Evolutionary conservation across 495 filamentous ascomycete genomes (phyloP), one percentile per base, ranked within the genome.

Genomic region (Glonium stellatum): DNA sequence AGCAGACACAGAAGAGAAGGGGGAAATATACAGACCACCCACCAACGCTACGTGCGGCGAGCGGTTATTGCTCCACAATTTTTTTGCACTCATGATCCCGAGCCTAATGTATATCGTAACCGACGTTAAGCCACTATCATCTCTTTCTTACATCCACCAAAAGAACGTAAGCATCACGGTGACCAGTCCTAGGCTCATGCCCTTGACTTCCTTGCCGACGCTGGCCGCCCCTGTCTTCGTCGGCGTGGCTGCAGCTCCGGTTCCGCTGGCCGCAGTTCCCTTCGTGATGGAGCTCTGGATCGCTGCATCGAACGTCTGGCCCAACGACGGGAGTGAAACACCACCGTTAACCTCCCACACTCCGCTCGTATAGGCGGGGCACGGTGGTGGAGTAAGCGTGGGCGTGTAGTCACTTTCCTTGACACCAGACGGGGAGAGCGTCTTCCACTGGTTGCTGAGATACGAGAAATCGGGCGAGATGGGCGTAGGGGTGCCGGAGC

Each of bases 401-500:
- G 86, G 78, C 31, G 75, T 76, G 75, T 95, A 96, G 9, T 74
- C 78, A 3, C 80, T 80, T 55, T 78, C 77, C 19, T 79, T 73
- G 23, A 90, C 80, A 41, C 88, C 87, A 0, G 82, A 82, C 0
- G 90, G 88, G 23, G 71, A 79, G 59, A 89, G 70, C 5, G 82
- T 89, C 11, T 83, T 83, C 90, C 90, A 96, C 60, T 88, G 82
- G 25, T 73, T 79, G 75, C 83, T 84, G 46, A 96, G 77, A 66
- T 95, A 92, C 53, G 72, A 64, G 71, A 90, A 96, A 67, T 95
- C 90, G 1, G 90, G 90, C 0, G 70, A 71, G 21, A 91, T 76
- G 0, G 90, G 88, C 0, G 80, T 87, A 0, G 90, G 90, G 0
- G 84, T 88, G 34, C 90, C 90, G 25, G 79, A 75, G 63, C 87